Percentiles rank a stretch among this genome's conserved stretches.
Evolutionary conservation across 108 stramenopile species (phyloP).

Genomic region (Mayamaea pseudoterrestris): DNA sequence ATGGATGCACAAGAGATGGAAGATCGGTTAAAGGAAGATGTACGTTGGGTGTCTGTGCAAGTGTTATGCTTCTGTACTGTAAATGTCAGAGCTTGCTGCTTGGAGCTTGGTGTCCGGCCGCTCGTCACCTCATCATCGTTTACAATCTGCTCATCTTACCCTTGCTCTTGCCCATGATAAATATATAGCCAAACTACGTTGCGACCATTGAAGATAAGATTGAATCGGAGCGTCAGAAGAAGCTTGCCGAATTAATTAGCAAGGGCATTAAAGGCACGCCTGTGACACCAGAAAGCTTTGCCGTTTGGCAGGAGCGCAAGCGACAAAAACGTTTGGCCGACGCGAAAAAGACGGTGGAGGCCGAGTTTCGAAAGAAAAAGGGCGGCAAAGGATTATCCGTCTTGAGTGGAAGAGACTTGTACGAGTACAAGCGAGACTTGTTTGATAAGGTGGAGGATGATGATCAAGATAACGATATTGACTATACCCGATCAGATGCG

Average conservation of each 20-base stretch:
- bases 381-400: conserved; percentile 83
- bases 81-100: too few relatives aligned
- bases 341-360: conserved; percentile 69
- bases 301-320: conserved; percentile 75
- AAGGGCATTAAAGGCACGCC: conserved; percentile 61
- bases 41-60: conserved; percentile 1
- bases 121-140: too few relatives aligned
- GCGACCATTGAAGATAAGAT: conserved; percentile 82
- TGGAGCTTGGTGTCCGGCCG: too few relatives aligned
- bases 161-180: background rate
- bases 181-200: conserved; percentile 73
- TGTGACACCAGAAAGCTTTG: conserved; percentile 72
- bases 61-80: background rate
- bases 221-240: conserved; percentile 76
- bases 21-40: conserved; percentile 68
- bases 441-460: conserved; percentile 62
- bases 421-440: conserved; percentile 75
- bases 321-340: conserved; percentile 59
- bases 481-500: too few relatives aligned
- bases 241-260: conserved; percentile 63
- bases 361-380: conserved; percentile 85
- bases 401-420: conserved; percentile 69
- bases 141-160: too few relatives aligned
- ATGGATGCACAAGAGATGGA: conserved; percentile 84
- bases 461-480: conserved; percentile 12